A percentile compares a stretch with the other conserved stretches of the same genome.
Conservation (phyloP, 352 stramenopile species). For the Phytophthora fragariae region DNA sequence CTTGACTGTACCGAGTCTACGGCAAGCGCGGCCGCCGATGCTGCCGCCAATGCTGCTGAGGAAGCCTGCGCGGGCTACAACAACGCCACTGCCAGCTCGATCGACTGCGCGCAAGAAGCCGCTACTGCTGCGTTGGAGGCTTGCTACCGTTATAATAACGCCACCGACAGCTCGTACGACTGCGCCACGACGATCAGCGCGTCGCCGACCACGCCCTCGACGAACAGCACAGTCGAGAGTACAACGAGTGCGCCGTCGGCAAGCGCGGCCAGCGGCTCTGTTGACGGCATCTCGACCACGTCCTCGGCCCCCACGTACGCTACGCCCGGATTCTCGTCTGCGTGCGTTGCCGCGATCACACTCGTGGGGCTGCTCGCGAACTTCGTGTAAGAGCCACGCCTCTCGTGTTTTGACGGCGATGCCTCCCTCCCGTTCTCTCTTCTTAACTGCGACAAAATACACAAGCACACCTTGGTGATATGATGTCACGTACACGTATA, state of each 20-base stretch:
- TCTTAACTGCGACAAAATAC: background rate
- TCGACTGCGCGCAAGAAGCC: constrained; percentile 30
- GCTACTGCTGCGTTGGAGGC: constrained; percentile 25
- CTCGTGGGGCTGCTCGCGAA: constrained; percentile 16
- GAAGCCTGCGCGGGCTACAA: constrained; percentile 30
- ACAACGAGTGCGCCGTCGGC: constrained; percentile 2
- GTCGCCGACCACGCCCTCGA: constrained; percentile 3
- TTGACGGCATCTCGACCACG: constrained; percentile 21
- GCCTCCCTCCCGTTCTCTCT: no score
- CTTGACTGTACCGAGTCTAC: constrained; percentile 31
- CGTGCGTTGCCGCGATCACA: constrained; percentile 22
- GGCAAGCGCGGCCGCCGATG: constrained; percentile 29
- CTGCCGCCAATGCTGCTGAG: constrained; percentile 23
- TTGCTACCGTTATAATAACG: constrained; percentile 38
- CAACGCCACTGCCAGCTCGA: constrained; percentile 28
- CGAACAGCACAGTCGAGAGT: constrained; percentile 14
- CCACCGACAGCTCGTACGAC: constrained; percentile 31
- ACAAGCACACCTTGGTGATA: background rate
- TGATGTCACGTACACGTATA: background rate
- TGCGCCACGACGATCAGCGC: constrained; percentile 18
- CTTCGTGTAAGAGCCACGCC: constrained; percentile 19
- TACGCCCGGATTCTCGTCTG: constrained; percentile 16
- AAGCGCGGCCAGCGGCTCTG: constrained; percentile 14
- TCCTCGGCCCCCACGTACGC: constrained; percentile 21
- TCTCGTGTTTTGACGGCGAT: no score